phyloP scores from a whole-genome alignment of 257 asterid species.

The Solanum ossicruentum region DNA sequence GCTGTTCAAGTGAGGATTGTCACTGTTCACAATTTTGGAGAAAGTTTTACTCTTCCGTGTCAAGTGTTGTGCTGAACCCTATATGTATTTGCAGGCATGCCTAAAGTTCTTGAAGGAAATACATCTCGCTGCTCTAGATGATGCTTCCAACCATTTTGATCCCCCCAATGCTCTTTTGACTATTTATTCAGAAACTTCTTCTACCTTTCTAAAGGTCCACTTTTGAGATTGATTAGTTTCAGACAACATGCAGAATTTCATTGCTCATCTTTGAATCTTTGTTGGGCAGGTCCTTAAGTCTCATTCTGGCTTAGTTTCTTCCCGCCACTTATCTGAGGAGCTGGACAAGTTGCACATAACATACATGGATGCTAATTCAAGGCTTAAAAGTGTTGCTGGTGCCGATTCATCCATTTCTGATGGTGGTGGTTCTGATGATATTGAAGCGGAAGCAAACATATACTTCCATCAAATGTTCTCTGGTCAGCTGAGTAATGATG shows the following conservation, averaged over 20 bases:
- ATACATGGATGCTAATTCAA: constrained; percentile 39
- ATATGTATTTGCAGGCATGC: constrained; percentile 60
- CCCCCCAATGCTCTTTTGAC: constrained; percentile 40
- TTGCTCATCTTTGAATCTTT: background rate
- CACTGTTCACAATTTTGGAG: background rate
- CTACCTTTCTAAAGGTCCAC: constrained; percentile 62
- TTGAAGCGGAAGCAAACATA: constrained; percentile 72
- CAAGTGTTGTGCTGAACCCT: background rate
- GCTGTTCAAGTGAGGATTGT: background rate
- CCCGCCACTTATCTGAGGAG: constrained; percentile 57
- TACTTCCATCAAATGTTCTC: constrained; percentile 90
- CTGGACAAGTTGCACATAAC: constrained; percentile 51
- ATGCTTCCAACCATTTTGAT: constrained; percentile 48
- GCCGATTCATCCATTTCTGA: constrained; percentile 45
- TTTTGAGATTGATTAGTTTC: background rate
- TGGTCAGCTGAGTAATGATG: constrained; percentile 57
- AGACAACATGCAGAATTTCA: background rate
- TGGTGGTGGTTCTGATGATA: constrained; percentile 50
- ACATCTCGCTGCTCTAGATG: constrained; percentile 45
- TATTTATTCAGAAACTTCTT: constrained; percentile 54
- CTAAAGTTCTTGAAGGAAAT: constrained; percentile 70
- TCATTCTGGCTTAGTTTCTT: constrained; percentile 42
- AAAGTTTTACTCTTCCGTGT: background rate
- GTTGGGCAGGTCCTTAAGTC: constrained; percentile 73
- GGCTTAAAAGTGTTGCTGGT: constrained; percentile 35